Conservation (phyloP, 225 moss, liverwort and hornwort species). For the Straminergon stramineum region DNA sequence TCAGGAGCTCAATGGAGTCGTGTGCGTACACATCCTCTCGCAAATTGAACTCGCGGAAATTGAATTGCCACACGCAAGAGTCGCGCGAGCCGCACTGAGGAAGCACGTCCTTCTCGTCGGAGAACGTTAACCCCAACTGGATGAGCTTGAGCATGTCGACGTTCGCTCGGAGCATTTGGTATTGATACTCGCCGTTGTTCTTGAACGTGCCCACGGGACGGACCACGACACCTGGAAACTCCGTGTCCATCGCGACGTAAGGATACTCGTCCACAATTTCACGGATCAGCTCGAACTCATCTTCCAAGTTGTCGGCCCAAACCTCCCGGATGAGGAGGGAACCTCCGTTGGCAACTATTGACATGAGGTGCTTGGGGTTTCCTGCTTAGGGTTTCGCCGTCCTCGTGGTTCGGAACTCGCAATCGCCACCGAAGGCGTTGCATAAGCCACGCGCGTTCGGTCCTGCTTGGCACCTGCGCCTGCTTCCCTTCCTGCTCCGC, state of each 20-base stretch:
- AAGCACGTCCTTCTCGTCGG: constrained; percentile 86
- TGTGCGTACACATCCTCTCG: constrained; percentile 97
- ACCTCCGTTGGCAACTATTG: constrained; percentile 55
- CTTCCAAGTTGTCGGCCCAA: constrained; percentile 99
- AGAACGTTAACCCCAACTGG: constrained; percentile 96
- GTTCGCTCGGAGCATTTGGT: constrained; percentile 92
- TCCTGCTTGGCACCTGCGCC: not conserved
- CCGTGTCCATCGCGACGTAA: constrained; percentile 97
- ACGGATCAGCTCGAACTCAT: constrained; percentile 98
- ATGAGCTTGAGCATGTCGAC: constrained; percentile 99
- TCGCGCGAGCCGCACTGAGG: constrained; percentile 86
- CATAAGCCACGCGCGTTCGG: constrained; percentile 23
- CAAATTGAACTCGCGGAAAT: constrained; percentile 96
- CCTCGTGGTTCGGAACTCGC: not conserved
- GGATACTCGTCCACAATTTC: constrained; percentile 98
- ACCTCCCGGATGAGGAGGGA: constrained; percentile 99
- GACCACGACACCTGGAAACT: constrained; percentile 97
- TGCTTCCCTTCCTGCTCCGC: not conserved
- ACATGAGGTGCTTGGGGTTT: constrained; percentile 46
- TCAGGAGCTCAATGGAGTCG: constrained; percentile 91
- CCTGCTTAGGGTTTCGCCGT: constrained; percentile 35
- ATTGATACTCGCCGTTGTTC: constrained; percentile 93
- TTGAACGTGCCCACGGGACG: constrained; percentile 95
- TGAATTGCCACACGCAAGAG: constrained; percentile 98
- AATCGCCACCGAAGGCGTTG: constrained; percentile 11